Conservation (phyloP, 2,329 filamentous ascomycete genomes). For the Lachnum nothofagi region DNA sequence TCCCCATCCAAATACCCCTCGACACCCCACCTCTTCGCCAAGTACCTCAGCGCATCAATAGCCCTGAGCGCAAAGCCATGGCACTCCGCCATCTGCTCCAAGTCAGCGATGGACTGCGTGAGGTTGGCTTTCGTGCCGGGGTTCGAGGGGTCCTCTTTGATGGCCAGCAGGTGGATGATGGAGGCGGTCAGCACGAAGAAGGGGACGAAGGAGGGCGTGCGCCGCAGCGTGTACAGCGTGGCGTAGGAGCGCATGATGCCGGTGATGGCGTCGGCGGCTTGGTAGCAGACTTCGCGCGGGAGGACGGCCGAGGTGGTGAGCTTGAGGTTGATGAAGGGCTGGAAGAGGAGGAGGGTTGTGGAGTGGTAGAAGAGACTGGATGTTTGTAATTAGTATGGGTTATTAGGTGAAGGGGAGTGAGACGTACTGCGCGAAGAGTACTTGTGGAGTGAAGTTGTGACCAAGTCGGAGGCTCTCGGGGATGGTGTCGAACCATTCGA, state of each 20-base stretch:
- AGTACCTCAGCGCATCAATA: too few relatives aligned
- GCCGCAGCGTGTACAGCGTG: slow-evolving; percentile 16
- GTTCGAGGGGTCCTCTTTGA: neutral
- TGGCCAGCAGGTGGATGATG: slow-evolving; percentile 9
- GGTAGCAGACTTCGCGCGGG: slow-evolving; percentile 14
- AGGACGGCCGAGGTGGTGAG: slow-evolving; percentile 10
- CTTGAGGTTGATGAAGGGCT: slow-evolving; percentile 45
- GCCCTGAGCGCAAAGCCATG: too few relatives aligned
- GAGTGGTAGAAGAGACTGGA: slow-evolving; percentile 63
- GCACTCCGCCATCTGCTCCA: too few relatives aligned
- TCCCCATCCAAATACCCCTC: too few relatives aligned
- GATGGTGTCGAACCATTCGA: slow-evolving; percentile 64
- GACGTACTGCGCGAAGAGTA: slow-evolving; percentile 66
- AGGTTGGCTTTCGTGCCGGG: neutral
- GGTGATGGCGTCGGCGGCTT: slow-evolving; percentile 28
- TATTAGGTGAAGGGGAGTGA: neutral
- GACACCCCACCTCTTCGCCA: too few relatives aligned
- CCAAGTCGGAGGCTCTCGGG: slow-evolving; percentile 58
- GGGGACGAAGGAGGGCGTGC: slow-evolving; percentile 18
- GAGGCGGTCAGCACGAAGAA: slow-evolving; percentile 13
- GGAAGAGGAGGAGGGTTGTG: slow-evolving; percentile 61
- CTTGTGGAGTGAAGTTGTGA: slow-evolving; percentile 64
- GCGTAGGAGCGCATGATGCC: slow-evolving; percentile 20
- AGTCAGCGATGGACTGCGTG: neutral
- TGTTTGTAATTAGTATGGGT: neutral